Evolutionary conservation across 306 rosid species (phyloP), one percentile per base, ranked within the genome.

Genomic region (Acacia crassicarpa): DNA sequence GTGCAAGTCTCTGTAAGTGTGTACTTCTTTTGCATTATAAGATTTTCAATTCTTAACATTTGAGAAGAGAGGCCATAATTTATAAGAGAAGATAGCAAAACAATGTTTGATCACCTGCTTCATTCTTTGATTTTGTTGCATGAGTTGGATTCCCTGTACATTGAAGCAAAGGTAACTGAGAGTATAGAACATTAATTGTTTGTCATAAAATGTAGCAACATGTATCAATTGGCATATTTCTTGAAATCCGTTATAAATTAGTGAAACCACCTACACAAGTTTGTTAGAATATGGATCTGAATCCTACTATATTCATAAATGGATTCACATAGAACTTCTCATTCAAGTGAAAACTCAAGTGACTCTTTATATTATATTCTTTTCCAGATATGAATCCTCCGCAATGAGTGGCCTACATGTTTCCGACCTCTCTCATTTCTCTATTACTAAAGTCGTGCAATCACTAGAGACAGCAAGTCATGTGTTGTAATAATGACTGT

Each of bases 81-180:
- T 72, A 11, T 14, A 33, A 67, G 63, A n/a, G 49, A 58, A 20
- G 75, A 40, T 49, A 16, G 25, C 33, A 51, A 53, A 6, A n/a
- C 4, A 20, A 59, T 46, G 33, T 19, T 56, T 59, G 30, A 44
- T 70, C 61, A 88, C 87, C 87, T 85, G 80, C 54, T 81, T 83
- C 83, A 88, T 51, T 45, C 71, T 51, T 59, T 63, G 48, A 61
- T 83, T 88, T 15, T 83, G 87, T 67, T 85, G 75, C 30, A 72
- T 46, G 61, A 85, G 51, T 46, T 83, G 58, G 62, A 46, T 74
- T 80, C 76, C 86, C 91, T 83, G 76, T 48, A 63, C 69, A 30
- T 67, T 3, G 4, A 17, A 43, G 30, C 48, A 4, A 19, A 19
- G 17, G 35, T 23, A 35, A 11, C 5, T 14, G 67, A 67, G 72